Percentiles rank a stretch among this genome's conserved stretches.
Conservation (phyloP, 768 basidiomycete species). For the Termitomyces sp. region DNA sequence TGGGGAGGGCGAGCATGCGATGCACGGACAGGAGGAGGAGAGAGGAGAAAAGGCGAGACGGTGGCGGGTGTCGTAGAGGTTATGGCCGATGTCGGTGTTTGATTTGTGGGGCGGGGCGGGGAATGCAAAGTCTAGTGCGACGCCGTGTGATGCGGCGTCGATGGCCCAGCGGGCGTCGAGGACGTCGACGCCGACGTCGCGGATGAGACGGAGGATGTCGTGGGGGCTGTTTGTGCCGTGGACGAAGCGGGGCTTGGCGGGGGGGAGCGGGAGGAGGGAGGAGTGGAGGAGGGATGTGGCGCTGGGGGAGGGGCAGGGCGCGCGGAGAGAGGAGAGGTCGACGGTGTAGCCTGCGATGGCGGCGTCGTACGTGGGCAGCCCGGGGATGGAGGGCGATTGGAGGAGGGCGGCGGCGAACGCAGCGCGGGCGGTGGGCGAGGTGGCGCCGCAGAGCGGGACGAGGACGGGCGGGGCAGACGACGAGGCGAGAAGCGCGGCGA, state of each 20-base stretch:
- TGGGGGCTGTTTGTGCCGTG: constrained; percentile 60
- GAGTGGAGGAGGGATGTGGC: constrained; percentile 38
- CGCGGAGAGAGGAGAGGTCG: constrained; percentile 51
- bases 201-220: constrained; percentile 63
- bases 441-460: constrained; percentile 65
- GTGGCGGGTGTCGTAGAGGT: constrained; percentile 58
- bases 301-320: constrained; percentile 7
- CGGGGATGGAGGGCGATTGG: constrained; percentile 45
- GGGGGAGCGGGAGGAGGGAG: constrained; percentile 52
- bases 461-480: constrained; percentile 41
- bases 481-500: constrained; percentile 42
- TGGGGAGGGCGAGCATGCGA: constrained; percentile 47
- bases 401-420: constrained; percentile 56
- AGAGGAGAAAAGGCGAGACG: constrained; percentile 55
- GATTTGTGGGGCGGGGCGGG: constrained; percentile 30
- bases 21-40: constrained; percentile 38
- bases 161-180: constrained; percentile 75
- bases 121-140: constrained; percentile 77
- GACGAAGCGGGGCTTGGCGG: constrained; percentile 56
- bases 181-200: constrained; percentile 63
- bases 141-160: constrained; percentile 57
- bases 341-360: constrained; percentile 66
- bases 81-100: constrained; percentile 42
- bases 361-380: constrained; percentile 55
- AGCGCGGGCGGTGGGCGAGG: constrained; percentile 45